Evolutionary conservation across 305 asterid genomes (phyloP).

Genomic region (Rubia tinctorum): DNA sequence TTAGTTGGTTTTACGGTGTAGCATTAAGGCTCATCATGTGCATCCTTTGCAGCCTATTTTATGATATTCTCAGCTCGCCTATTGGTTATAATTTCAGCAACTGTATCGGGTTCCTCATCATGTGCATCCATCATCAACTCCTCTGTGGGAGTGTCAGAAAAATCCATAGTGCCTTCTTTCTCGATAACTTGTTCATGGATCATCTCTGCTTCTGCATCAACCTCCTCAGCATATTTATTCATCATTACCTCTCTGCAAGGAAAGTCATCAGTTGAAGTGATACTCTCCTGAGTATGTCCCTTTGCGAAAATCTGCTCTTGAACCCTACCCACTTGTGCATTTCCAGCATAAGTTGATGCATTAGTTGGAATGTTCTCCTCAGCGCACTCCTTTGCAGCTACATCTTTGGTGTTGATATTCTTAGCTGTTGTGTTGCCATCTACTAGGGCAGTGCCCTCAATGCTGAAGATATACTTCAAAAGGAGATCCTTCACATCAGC

Average conservation of each 20-base stretch:
- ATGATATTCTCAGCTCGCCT: no score
- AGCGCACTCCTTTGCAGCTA: neutral
- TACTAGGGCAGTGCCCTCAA: neutral
- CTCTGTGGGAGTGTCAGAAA: no score
- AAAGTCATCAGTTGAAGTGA: no score
- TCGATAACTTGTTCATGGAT: no score
- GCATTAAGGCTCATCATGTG: neutral
- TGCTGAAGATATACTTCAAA: neutral
- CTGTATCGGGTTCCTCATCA: no score
- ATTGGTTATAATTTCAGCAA: no score
- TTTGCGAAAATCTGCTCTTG: no score
- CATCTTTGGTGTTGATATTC: neutral
- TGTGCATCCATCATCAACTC: no score
- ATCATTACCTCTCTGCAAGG: no score
- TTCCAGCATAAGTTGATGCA: no score
- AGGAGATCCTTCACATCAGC: neutral
- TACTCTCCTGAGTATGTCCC: neutral
- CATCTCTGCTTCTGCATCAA: no score
- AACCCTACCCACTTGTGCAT: no score
- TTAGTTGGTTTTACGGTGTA: neutral
- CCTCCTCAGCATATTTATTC: neutral
- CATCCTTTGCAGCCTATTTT: neutral
- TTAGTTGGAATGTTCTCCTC: neutral
- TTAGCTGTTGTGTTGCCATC: neutral
- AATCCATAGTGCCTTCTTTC: neutral